Evolutionary conservation across 345 rosid species (phyloP).

Genomic region (Eucalyptus grandis): DNA sequence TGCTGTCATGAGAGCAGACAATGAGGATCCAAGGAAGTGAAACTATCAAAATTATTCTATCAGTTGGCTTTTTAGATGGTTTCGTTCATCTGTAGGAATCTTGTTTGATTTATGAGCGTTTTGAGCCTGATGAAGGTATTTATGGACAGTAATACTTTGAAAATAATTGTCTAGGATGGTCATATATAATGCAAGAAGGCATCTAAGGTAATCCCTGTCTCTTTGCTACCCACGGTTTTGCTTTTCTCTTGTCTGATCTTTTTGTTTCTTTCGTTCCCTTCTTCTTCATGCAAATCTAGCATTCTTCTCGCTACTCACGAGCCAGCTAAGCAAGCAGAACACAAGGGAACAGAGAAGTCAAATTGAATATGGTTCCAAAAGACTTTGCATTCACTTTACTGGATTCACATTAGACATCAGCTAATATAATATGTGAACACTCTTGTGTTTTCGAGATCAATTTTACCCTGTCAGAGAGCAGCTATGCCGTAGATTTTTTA

Average conservation of each 20-base stretch:
- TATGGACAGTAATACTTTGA: neutral
- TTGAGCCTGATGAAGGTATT: neutral
- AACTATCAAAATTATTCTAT: neutral
- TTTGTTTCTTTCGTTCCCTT: neutral
- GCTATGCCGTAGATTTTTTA: neutral
- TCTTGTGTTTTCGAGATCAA: neutral
- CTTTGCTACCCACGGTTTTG: neutral
- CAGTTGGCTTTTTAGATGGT: neutral
- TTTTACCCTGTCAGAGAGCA: neutral
- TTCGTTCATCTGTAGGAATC: neutral
- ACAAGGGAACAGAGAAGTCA: neutral
- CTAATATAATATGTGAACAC: neutral
- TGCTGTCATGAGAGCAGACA: neutral
- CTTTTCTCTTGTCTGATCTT: neutral
- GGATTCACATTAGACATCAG: neutral
- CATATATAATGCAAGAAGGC: neutral
- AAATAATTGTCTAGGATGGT: neutral
- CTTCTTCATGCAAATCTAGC: neutral
- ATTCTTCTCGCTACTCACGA: neutral
- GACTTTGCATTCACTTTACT: neutral
- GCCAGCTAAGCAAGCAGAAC: neutral
- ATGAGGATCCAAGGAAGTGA: neutral
- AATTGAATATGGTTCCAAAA: neutral
- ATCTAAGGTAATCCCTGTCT: neutral
- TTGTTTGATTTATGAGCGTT: neutral